Evolutionary conservation across 2,329 filamentous ascomycete species (phyloP), one percentile per base, ranked within the genome.

Genomic region (Ciborinia camelliae): DNA sequence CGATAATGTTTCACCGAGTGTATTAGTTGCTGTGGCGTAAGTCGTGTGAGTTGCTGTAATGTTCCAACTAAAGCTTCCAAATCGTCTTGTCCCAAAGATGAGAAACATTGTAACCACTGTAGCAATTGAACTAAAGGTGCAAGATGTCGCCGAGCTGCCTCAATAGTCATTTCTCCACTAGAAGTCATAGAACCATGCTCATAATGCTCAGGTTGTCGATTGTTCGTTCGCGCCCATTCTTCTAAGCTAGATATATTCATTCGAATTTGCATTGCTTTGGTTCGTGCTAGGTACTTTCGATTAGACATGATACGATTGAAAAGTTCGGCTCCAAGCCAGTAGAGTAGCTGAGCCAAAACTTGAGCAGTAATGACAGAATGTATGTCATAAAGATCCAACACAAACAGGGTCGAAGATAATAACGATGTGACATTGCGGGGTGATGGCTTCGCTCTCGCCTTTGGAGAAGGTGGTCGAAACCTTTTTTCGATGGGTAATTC

Each of bases 281-380:
- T 99, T 62, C 95, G 86, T 7, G 95, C 94, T 12, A 99, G 82
- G 73, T 97, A 99, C 75, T 94, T 93, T 69, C 92, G 87, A 73
- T 96, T 97, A 37, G 91, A 94, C 91, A 99, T 97, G 76, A 99
- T 91, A 65, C 94, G 90, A 77, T 99, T 99, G 80, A 99, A 99
- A 10, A 98, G 85, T 77, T 99, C 95, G 0, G 94, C 91, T 8
- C 93, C 91, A 20, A 99, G 84, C 95, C 95, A 99, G 79, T 97
- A 99, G 52, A 98, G 83, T 2, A 99, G 82, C 74, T 99, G 95
- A 4, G 93, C 91, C 32, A 97, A 81, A 65, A 98, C 92, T 75
- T 99, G 95, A 1, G 92, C 85, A 20, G 87, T 92, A 73, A 99
- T 98, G 69, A 99, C 92, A 0, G 95, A 97, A 78, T 99, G 95